Conservation (phyloP, 345 rosid species). For the Eutrema yunnanense region DNA sequence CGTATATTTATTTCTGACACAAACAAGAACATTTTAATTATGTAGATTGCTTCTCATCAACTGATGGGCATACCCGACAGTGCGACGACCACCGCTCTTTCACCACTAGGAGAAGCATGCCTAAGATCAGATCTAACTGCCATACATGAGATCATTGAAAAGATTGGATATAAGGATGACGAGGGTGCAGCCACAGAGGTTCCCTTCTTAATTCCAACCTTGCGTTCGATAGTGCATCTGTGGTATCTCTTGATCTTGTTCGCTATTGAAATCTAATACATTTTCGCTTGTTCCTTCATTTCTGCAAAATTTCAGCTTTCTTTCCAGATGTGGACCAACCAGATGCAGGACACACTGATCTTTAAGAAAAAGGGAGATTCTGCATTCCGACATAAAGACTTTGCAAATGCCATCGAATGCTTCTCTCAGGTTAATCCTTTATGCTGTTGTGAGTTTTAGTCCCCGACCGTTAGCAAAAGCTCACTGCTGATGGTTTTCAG, state of each 20-base stretch:
- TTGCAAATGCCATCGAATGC: conserved; percentile 52
- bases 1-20: not conserved
- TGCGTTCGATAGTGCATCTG: not conserved
- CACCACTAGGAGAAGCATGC: conserved; percentile 85
- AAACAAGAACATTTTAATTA: not conserved
- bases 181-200: conserved; percentile 84
- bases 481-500: not conserved
- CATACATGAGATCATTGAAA: conserved; percentile 67
- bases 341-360: conserved; percentile 71
- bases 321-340: conserved; percentile 92
- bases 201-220: not conserved
- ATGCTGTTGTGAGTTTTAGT: not conserved
- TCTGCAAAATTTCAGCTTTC: conserved; percentile 51
- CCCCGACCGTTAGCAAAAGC: not conserved
- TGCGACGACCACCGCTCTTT: conserved; percentile 40
- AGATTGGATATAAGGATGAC: conserved; percentile 71
- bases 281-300: not conserved
- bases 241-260: not conserved
- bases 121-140: conserved; percentile 67
- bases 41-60: conserved; percentile 70
- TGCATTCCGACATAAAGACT: conserved; percentile 72
- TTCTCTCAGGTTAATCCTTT: conserved; percentile 54
- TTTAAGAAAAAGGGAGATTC: conserved; percentile 75
- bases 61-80: conserved; percentile 66
- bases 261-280: not conserved